Base-by-base conservation (phyloP, 2,329 filamentous ascomycete species). In the Chaetomiaceae sp. region DNA sequence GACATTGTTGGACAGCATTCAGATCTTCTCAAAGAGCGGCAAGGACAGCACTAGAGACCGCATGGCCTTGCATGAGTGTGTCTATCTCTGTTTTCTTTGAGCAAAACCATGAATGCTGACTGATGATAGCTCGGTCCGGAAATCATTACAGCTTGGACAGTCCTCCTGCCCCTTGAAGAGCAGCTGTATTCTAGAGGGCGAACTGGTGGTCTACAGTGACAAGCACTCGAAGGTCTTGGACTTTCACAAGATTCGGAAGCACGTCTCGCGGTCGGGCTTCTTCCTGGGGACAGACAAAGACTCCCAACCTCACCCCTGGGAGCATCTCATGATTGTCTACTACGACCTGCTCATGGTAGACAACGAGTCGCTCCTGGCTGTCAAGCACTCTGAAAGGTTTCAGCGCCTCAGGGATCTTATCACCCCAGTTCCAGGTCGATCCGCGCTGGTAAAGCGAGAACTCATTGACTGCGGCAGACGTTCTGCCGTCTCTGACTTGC, bases 1-100 rank as follows among this genome's bases (percentile, higher is more conserved):
- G n/a, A n/a, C n/a, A n/a, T n/a, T n/a, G n/a, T n/a, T n/a, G n/a
- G n/a, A n/a, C n/a, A n/a, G n/a, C 42, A 81, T 95, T 23, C 84
- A 86, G 56, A 92, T 96, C 25, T 96, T 93, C 64, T 95, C 89
- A 9, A 96, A 96, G 65, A 93, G 89, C 61, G 89, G 90, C 51
- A 95, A 93, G 64, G 88, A 96, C 58, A 92, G 89, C 39, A 96
- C 89, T 0, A 63, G 70, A 45, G 90, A 95, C 65, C 79, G 86
- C 30, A 59, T 66, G 10, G 73, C 71, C 1, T 66, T 95, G 19
- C 82, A 87, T 56, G 63, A 63, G 77, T 79, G 63, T 58, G 3
- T 25, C 19, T 9, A 8, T 1, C 3, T 12, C 10, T 16, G 4
- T n/a, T 13, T 47, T 37, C n/a, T 4, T 9, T 10, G 6, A 27